Conservation (phyloP, 495 filamentous ascomycete species). For the Aspergillus biplanus region DNA sequence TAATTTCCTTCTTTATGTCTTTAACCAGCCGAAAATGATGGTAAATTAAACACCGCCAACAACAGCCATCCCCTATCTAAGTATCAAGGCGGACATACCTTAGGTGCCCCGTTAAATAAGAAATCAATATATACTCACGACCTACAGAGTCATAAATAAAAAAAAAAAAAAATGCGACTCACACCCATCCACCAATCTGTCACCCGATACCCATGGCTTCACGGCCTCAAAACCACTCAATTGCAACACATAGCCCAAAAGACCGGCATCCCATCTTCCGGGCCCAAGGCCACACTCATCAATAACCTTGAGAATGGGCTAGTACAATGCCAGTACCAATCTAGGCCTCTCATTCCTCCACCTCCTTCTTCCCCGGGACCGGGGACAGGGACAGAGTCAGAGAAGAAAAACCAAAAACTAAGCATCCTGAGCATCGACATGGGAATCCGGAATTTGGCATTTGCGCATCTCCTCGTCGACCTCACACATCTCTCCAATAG, state of each 20-base stretch:
- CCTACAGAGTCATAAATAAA: neutral
- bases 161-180: slow-evolving; percentile 13
- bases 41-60: too few relatives aligned
- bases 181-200: neutral
- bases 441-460: slow-evolving; percentile 84
- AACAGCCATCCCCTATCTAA: too few relatives aligned
- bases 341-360: neutral
- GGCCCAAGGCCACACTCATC: slow-evolving; percentile 51
- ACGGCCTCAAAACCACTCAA: slow-evolving; percentile 45
- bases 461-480: slow-evolving; percentile 42
- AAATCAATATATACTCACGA: too few relatives aligned
- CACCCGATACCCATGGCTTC: slow-evolving; percentile 32
- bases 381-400: neutral
- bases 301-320: slow-evolving; percentile 32
- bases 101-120: too few relatives aligned
- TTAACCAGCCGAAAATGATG: too few relatives aligned
- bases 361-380: neutral
- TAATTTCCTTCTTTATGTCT: too few relatives aligned
- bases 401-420: slow-evolving; percentile 3
- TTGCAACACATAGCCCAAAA: slow-evolving; percentile 55
- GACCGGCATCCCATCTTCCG: slow-evolving; percentile 54
- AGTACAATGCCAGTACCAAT: slow-evolving; percentile 1
- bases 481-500: neutral
- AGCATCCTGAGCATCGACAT: slow-evolving; percentile 83
- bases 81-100: too few relatives aligned